A percentile compares a stretch with the other conserved stretches of the same genome.
phyloP scores from a whole-genome alignment of 768 basidiomycete species.

The Russula earlei region DNA sequence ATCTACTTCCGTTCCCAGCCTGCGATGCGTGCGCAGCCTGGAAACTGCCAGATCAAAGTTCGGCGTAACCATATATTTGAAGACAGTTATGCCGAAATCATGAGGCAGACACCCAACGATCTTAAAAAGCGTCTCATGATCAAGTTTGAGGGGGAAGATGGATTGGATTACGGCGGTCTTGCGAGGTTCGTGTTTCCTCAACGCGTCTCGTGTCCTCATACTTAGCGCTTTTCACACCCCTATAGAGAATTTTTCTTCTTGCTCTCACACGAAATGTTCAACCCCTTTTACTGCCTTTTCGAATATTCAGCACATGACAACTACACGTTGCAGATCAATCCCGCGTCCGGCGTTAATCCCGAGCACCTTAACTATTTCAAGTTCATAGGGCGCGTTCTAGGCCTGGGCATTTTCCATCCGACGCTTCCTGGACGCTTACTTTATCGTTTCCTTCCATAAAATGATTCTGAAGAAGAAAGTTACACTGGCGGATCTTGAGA shows the following conservation, averaged over 20 bases:
- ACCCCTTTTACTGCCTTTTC: conserved; percentile 99
- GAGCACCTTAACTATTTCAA: conserved; percentile 99
- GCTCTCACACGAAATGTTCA: conserved; percentile 99
- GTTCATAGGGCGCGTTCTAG: conserved; percentile 93
- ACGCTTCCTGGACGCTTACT: conserved; percentile 98
- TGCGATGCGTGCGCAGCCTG: conserved; percentile 94
- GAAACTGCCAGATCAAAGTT: conserved; percentile 99
- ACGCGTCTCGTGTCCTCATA: background rate
- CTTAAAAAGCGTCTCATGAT: conserved; percentile 99
- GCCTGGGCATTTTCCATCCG: conserved; percentile 98
- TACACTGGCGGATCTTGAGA: conserved; percentile 85
- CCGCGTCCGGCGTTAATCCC: conserved; percentile 94
- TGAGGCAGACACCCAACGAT: conserved; percentile 97
- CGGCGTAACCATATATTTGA: conserved; percentile 98
- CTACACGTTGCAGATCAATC: conserved; percentile 99
- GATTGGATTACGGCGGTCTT: conserved; percentile 95
- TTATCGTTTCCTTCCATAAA: conserved; percentile 99
- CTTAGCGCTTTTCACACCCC: conserved; percentile 5
- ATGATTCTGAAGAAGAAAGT: conserved; percentile 99
- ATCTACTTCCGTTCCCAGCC: conserved; percentile 99
- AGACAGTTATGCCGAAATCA: conserved; percentile 98
- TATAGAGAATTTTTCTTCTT: conserved; percentile 98
- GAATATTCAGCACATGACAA: conserved; percentile 99
- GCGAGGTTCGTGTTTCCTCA: conserved; percentile 55
- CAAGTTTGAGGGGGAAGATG: conserved; percentile 99